Evolutionary conservation across 2,329 filamentous ascomycete genomes (phyloP).

Genomic region (Monilinia laxa): DNA sequence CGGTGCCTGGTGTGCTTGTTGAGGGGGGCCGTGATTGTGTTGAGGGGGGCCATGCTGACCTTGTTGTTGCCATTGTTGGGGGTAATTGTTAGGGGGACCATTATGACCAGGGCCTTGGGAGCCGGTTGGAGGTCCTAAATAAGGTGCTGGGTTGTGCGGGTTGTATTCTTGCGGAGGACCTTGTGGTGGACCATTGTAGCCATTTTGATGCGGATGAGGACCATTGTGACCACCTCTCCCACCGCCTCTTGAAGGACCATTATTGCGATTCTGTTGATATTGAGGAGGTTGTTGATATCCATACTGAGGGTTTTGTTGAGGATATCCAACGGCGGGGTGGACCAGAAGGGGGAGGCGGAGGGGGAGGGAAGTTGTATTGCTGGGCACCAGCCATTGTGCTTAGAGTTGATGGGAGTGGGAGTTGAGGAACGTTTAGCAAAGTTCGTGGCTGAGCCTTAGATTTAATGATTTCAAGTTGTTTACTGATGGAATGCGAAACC

Average conservation of each 20-base stretch:
- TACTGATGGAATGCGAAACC: neutral
- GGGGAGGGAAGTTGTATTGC: conserved; percentile 41
- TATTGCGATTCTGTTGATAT: conserved; percentile 37
- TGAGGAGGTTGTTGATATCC: conserved; percentile 36
- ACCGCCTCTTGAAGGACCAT: conserved; percentile 38
- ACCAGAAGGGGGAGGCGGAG: conserved; percentile 38
- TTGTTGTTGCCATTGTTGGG: conserved; percentile 37
- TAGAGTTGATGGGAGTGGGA: neutral
- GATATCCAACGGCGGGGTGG: conserved; percentile 36
- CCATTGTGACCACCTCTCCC: conserved; percentile 37
- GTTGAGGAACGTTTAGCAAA: conserved; percentile 11
- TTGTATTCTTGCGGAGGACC: conserved; percentile 33
- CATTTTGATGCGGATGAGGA: conserved; percentile 35
- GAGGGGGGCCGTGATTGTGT: conserved; percentile 37
- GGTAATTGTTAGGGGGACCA: conserved; percentile 30
- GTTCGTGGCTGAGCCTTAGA: conserved; percentile 22
- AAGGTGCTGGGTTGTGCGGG: conserved; percentile 37
- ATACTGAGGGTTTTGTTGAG: conserved; percentile 36
- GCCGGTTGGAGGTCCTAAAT: conserved; percentile 40
- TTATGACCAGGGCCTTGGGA: conserved; percentile 32
- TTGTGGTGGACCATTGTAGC: conserved; percentile 32
- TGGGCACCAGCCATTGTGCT: conserved; percentile 36
- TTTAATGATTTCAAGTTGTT: conserved; percentile 11
- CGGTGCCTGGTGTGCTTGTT: conserved; percentile 35
- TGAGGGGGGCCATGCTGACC: conserved; percentile 26